Evolutionary conservation across 1,284 basidiomycete genomes (phyloP), one percentile per base, ranked within the genome.

Genomic region (Anthracocystis setariae): DNA sequence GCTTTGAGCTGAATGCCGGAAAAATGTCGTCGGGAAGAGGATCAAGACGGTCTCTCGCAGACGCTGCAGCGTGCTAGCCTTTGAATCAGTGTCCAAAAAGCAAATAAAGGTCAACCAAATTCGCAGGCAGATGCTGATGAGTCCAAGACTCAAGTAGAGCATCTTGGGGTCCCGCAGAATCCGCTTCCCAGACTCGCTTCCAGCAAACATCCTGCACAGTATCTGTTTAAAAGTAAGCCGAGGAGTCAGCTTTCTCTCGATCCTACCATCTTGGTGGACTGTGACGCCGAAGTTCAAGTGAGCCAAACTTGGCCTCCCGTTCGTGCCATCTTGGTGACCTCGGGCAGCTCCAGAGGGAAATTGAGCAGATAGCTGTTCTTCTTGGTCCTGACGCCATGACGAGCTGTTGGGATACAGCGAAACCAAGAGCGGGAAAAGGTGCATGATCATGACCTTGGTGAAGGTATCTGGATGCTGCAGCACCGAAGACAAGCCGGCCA

Each of bases 371-470:
- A 29, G 29, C 29, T 29, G 37, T 13, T 29, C 29, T 4, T 10
- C 5, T 3, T 3, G 3, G 21, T 32, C 9, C 18, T 42, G 66
- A 18, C 35, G 18, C 4, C 37, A 17, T 27, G 50, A 45, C 23
- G 55, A 48, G 35, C 54, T 44, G 15, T 35, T 38, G 10, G 65
- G 54, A 43, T 68, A 68, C 45, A 88, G 37, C 43, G 90, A 84
- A 8, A 90, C 88, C 3, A 89, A 47, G 37, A 90, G 57, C 24
- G 90, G 84, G 8, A 89, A 83, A 5, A 80, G 83, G 79, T 92
- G 90, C 87, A 91, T 89, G 44, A 85, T 64, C 53, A 90, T 84
- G 18, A 91, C 85, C 67, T 88, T 88, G 2, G 85, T 76, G 20
- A 86, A 78, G n/a, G 87, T 87, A 59, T 82, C 82, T 0, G 90